A percentile compares a stretch with the other conserved stretches of the same genome.
Conservation (phyloP, 306 rosid species). For the Mucuna pruriens region DNA sequence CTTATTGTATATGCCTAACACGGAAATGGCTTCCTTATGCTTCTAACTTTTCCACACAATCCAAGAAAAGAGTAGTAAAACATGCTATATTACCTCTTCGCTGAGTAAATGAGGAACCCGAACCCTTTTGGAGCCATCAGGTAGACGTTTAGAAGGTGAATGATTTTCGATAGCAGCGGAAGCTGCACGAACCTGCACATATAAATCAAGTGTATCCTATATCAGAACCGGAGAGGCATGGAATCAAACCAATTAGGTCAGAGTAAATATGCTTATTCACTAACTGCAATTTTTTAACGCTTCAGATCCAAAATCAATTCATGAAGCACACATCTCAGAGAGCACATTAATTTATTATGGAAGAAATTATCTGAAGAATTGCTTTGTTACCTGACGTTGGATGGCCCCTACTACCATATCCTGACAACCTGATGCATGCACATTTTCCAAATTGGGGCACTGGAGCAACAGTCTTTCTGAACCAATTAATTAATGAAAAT, state of each 20-base stretch:
- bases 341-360: neutral
- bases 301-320: neutral
- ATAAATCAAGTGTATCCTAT: slow-evolving; percentile 29
- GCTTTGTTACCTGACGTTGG: slow-evolving; percentile 70
- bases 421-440: slow-evolving; percentile 85
- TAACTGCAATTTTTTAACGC: neutral
- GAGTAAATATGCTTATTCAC: slow-evolving; percentile 16
- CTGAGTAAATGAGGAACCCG: slow-evolving; percentile 67
- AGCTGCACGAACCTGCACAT: slow-evolving; percentile 61
- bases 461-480: slow-evolving; percentile 86
- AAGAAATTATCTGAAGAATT: neutral
- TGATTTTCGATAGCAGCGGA: slow-evolving; percentile 50
- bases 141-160: slow-evolving; percentile 79
- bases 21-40: neutral
- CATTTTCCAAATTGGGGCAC: slow-evolving; percentile 73
- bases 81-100: slow-evolving; percentile 56
- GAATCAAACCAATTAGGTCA: neutral
- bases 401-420: slow-evolving; percentile 63
- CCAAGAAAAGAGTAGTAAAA: neutral
- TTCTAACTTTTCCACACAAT: neutral
- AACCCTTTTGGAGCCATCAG: slow-evolving; percentile 93
- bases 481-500: slow-evolving; percentile 22
- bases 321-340: neutral
- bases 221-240: slow-evolving; percentile 15
- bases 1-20: neutral